Conservation (phyloP, 1,139 yeast species). For the Candida sojae region DNA sequence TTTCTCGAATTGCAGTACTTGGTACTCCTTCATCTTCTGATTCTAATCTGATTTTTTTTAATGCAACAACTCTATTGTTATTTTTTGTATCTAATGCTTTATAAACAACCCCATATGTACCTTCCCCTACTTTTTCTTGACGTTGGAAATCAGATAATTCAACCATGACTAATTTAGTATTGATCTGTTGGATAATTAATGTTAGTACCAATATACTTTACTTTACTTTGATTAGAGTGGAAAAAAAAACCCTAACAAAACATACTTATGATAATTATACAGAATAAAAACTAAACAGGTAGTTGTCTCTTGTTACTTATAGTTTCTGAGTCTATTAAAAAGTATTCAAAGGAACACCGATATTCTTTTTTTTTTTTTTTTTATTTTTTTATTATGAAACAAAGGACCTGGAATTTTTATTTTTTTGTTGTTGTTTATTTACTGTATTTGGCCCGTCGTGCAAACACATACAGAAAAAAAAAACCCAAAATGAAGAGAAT, state of each 20-base stretch:
- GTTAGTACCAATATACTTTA: neutral
- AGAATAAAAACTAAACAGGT: too few relatives aligned
- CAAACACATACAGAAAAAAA: too few relatives aligned
- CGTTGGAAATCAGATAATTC: constrained; percentile 90
- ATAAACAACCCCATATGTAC: constrained; percentile 97
- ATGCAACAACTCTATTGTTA: constrained; percentile 88
- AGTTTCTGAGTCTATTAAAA: neutral
- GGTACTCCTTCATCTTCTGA: constrained; percentile 99
- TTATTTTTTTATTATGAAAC: neutral
- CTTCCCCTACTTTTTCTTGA: constrained; percentile 96
- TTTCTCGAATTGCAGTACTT: constrained; percentile 95
- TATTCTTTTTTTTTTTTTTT: neutral
- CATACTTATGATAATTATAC: neutral
- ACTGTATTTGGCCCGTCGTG: too few relatives aligned
- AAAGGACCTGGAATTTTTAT: neutral
- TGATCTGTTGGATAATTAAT: neutral
- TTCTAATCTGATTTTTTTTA: constrained; percentile 91
- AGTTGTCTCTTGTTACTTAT: neutral
- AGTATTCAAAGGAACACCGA: neutral
- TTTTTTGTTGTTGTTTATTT: too few relatives aligned
- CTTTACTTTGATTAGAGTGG: too few relatives aligned
- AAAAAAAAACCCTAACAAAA: neutral
- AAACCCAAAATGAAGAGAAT: too few relatives aligned
- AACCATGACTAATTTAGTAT: constrained; percentile 50
- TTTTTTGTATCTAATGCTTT: constrained; percentile 90